These are phyloP conservation scores for Populus simonii DNA, from an alignment of 345 rosid genomes.

Conservation along the genomic window DNA sequence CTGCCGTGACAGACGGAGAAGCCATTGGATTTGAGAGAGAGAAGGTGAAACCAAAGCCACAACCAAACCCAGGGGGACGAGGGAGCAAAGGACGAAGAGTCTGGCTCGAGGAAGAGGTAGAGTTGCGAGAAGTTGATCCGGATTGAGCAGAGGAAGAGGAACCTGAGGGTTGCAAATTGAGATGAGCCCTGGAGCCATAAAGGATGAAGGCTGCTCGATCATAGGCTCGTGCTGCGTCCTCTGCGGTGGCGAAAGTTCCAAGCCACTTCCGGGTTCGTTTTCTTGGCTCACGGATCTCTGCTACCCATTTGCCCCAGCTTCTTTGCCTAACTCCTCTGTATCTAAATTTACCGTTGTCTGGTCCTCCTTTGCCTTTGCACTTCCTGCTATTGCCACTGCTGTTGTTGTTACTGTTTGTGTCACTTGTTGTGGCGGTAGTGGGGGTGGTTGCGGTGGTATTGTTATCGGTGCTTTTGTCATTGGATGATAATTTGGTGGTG, in stretches of 20 bases:
- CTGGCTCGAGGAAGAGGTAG: slow-evolving; percentile 43
- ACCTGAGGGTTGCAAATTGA: slow-evolving; percentile 35
- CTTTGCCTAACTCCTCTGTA: slow-evolving; percentile 68
- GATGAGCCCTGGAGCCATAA: slow-evolving; percentile 76
- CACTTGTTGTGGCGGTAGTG: slow-evolving; percentile 1
- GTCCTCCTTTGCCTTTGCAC: slow-evolving; percentile 66
- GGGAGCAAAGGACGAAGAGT: slow-evolving; percentile 90
- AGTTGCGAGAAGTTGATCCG: slow-evolving; percentile 35
- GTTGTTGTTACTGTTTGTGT: neutral
- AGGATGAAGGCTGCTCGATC: slow-evolving; percentile 78
- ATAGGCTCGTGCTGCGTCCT: slow-evolving; percentile 85
- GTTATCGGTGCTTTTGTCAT: neutral
- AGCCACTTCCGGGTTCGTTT: slow-evolving; percentile 83
- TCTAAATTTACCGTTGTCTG: slow-evolving; percentile 59
- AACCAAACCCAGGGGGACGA: slow-evolving; percentile 52
- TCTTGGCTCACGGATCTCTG: slow-evolving; percentile 76
- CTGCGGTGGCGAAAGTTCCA: slow-evolving; percentile 78
- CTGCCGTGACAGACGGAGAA: slow-evolving; percentile 3
- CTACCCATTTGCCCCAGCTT: slow-evolving; percentile 82
- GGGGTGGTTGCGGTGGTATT: slow-evolving; percentile 11
- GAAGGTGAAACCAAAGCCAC: slow-evolving; percentile 20
- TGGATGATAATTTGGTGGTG: slow-evolving; percentile 1
- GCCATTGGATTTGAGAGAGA: slow-evolving; percentile 5
- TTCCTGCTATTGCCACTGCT: slow-evolving; percentile 25
- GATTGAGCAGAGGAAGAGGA: slow-evolving; percentile 10